Conservation (phyloP, 2,329 filamentous ascomycete genomes). For the Fusarium circinatum region DNA sequence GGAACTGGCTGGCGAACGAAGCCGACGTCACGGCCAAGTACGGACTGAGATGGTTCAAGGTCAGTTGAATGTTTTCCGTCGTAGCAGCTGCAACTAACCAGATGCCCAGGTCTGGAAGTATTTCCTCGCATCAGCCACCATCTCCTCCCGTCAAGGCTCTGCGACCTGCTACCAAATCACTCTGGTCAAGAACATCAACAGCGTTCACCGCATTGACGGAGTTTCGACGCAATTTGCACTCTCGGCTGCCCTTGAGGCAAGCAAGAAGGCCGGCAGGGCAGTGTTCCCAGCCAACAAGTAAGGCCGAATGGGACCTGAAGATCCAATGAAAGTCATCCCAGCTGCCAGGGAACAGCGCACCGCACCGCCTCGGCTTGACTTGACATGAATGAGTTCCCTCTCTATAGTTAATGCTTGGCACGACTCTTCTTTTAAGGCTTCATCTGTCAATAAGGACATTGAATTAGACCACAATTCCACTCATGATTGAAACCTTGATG, state of each 20-base stretch:
- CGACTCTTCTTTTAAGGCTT: neutral
- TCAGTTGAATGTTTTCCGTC: neutral
- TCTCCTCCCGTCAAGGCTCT: neutral
- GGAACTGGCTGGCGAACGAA: neutral
- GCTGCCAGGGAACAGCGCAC: neutral
- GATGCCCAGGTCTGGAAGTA: neutral
- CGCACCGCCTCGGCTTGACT: no score
- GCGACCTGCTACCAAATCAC: neutral
- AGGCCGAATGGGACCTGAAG: neutral
- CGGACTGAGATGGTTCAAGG: no score
- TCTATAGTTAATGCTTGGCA: neutral
- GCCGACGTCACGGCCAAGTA: neutral
- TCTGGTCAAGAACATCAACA: neutral
- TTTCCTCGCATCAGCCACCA: neutral
- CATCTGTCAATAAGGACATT: neutral
- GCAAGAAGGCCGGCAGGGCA: neutral
- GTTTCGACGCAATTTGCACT: neutral
- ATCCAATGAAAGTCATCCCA: neutral
- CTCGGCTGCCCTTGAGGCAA: neutral
- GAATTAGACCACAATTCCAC: neutral
- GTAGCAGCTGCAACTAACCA: neutral
- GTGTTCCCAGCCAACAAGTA: neutral
- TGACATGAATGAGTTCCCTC: neutral
- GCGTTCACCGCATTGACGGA: neutral
- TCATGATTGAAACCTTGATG: neutral